Evolutionary conservation across 2,329 filamentous ascomycete species (phyloP), one percentile per base, ranked within the genome.

Genomic region (Colletotrichum melonis): DNA sequence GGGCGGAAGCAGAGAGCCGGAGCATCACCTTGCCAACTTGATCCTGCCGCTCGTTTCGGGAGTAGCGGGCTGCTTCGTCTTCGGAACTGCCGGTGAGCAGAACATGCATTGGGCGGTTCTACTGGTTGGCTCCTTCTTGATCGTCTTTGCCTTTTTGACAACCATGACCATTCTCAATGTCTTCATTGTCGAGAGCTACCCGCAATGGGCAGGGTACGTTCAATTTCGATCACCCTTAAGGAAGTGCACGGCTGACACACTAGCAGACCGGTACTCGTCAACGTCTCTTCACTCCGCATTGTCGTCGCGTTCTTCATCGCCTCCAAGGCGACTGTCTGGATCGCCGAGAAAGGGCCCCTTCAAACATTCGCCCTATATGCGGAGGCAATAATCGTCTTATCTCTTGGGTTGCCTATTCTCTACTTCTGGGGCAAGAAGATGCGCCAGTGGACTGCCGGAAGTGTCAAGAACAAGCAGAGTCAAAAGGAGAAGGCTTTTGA

Each of bases 171-270:
- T 77, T 30, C 71, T 78, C 62, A 80, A 78, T 73, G 81, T 81
- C 9, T 81, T 78, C 56, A 74, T 81, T 2, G 76, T 82, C 5
- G 80, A 83, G 75, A 81, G 78, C 58, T 81, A 80, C 58, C 81
- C 81, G 1, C 68, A 72, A 7, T 74, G 72, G 72, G 72, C 72
- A 63, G 72, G 69, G 72, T 74, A 24, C 14, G 58, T 68, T 1
- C 1, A 9, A 0, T 12, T 2, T 0, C 5, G 4, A 2, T 9
- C 2, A 1, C 19, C 2, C 14, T 19, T 3, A 0, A n/a, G 7
- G 16, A 7, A 4, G 19, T 3, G 1, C 12, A 38, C 5, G 19
- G 52, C 57, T 73, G 19, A 74, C 22, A 3, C 4, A 3, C 58
- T 1, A 52, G 52, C 2, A 81, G 81, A 2, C 78, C 80, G 4